Base-by-base conservation (phyloP, 352 stramenopile genomes). In the Thalassiosira livingstoniorum region DNA sequence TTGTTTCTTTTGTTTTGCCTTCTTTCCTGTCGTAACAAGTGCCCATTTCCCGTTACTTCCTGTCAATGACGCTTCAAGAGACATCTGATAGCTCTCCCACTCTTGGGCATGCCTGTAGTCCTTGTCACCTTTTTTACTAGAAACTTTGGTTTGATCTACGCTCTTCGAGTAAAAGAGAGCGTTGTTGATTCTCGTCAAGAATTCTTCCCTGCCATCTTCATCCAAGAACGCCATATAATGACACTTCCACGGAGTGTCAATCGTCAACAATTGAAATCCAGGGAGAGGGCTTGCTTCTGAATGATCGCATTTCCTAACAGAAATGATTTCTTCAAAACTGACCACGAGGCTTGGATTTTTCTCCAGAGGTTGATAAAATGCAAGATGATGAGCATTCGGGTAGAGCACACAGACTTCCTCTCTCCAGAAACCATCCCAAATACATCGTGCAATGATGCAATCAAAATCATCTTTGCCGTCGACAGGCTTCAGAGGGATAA, bases 371-470 rank as follows among this genome's bases (percentile, higher is more conserved):
- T 84, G 77, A 87, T 94, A 96, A 86, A 94, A 95, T 4, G 78
- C 80, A 42, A 96, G 35, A 64, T 86, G 85, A 4, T 64, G 84
- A 10, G 86, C 82, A 57, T 61, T 78, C 13, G 71, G 45, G 53
- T 94, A 94, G 4, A 96, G 42, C 10, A 87, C 87, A 60, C 83
- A 94, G 75, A 88, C 92, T 85, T 94, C 90, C 85, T 96, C 93
- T 54, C 89, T 70, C 93, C 93, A 96, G 69, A 94, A 91, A 31
- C 85, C 87, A 69, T 96, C 92, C 80, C 90, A 95, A 23, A 95
- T 87, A 57, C 86, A 90, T 64, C 92, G 76, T n/a, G 91, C 93
- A 42, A 94, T 85, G 7, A 95, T 63, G 32, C 32, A 89, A 62
- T 92, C 86, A 51, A 81, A 39, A 80, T 67, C 45, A 84, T 71